These are phyloP conservation scores for Talaromyces sp. DNA, from an alignment of 2,329 filamentous ascomycete genomes.

Conservation along the genomic window DNA sequence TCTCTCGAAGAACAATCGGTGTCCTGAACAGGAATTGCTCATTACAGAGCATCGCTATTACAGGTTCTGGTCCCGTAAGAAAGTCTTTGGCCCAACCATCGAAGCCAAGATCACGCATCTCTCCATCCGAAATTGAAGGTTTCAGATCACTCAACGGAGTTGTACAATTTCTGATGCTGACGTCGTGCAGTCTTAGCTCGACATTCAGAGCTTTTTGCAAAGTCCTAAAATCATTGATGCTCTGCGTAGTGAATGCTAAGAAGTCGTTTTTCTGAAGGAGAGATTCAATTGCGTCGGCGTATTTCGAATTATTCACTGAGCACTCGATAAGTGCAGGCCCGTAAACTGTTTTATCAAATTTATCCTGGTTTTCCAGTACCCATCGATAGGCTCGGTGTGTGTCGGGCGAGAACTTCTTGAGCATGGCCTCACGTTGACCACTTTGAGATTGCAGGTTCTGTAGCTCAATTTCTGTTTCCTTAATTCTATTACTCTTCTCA, in stretches of 20 bases:
- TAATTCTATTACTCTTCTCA: conserved; percentile 37
- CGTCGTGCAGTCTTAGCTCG: conserved; percentile 62
- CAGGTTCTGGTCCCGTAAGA: conserved; percentile 73
- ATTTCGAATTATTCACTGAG: conserved; percentile 69
- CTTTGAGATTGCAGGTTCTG: conserved; percentile 66
- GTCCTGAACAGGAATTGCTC: conserved; percentile 66
- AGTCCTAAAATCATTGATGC: conserved; percentile 67
- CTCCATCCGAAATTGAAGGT: conserved; percentile 53
- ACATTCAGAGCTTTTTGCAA: conserved; percentile 67
- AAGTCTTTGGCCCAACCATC: conserved; percentile 78
- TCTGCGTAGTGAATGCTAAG: conserved; percentile 70
- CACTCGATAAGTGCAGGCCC: conserved; percentile 79
- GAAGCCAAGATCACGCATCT: conserved; percentile 62
- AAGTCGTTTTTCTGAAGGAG: conserved; percentile 54
- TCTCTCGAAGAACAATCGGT: conserved; percentile 61
- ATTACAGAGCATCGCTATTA: conserved; percentile 83
- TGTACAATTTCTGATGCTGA: conserved; percentile 66
- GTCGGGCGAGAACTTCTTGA: conserved; percentile 61
- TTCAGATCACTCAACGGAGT: conserved; percentile 55
- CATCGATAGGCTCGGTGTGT: conserved; percentile 73
- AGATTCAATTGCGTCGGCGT: conserved; percentile 60
- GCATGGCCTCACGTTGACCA: conserved; percentile 67
- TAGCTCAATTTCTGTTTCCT: conserved; percentile 50
- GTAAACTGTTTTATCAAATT: conserved; percentile 73
- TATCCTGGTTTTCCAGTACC: conserved; percentile 67